Percentiles rank a stretch among this genome's conserved stretches.
Conservation (phyloP, 2,329 filamentous ascomycete species). For the Elsinoe arachidis region DNA sequence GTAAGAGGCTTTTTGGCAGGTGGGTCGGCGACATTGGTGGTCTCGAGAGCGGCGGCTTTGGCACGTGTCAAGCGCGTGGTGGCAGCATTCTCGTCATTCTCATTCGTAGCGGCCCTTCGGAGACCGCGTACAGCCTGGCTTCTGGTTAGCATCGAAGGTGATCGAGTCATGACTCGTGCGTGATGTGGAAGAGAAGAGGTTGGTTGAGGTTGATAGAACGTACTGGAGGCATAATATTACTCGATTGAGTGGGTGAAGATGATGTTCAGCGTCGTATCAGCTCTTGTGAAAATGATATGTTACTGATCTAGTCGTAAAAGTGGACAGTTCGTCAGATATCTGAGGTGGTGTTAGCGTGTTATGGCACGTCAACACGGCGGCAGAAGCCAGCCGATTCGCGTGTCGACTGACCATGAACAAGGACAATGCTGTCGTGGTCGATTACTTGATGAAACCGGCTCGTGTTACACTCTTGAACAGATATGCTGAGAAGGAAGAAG, state of each 20-base stretch:
- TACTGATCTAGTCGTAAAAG: neutral
- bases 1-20: slow-evolving; percentile 40
- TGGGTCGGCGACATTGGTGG: slow-evolving; percentile 44
- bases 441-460: slow-evolving; percentile 13
- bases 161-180: slow-evolving; percentile 17
- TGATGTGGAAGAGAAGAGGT: slow-evolving; percentile 7
- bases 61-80: slow-evolving; percentile 85
- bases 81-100: slow-evolving; percentile 80
- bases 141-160: slow-evolving; percentile 16
- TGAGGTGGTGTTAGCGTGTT: neutral
- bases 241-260: neutral
- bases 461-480: slow-evolving; percentile 9
- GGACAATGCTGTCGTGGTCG: slow-evolving; percentile 7
- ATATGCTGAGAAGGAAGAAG: neutral
- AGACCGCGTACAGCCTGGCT: slow-evolving; percentile 50
- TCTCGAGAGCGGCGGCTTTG: slow-evolving; percentile 65
- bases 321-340: slow-evolving; percentile 7
- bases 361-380: slow-evolving; percentile 13
- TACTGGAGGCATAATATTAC: slow-evolving; percentile 30
- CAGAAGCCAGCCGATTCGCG: slow-evolving; percentile 5
- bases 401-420: slow-evolving; percentile 14
- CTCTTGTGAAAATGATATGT: neutral
- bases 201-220: slow-evolving; percentile 16
- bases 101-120: slow-evolving; percentile 71
- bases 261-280: slow-evolving; percentile 10